phyloP scores from a whole-genome alignment of 1,284 basidiomycete species.

The Microbotryum silenes-acaulis region DNA sequence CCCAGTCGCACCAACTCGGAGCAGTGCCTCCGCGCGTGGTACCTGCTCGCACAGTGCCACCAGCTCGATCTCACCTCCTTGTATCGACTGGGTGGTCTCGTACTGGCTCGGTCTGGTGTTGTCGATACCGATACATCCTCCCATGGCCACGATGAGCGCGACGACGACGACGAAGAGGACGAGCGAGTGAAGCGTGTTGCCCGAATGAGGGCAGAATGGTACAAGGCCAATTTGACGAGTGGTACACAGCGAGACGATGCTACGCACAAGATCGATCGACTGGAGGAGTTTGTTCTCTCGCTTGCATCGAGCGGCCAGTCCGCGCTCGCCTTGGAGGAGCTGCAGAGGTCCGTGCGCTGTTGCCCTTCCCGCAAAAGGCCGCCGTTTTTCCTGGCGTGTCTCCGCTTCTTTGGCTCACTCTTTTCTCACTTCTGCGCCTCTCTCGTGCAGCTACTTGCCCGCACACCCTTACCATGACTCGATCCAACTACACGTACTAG shows the following conservation, averaged over 20 bases:
- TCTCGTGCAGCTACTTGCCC: slow-evolving; percentile 14
- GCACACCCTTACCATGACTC: slow-evolving; percentile 32
- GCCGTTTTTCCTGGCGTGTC: background rate
- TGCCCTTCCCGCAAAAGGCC: too few species aligned
- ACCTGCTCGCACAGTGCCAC: slow-evolving; percentile 14
- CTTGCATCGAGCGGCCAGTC: slow-evolving; percentile 17
- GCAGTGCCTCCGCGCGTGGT: slow-evolving; percentile 18
- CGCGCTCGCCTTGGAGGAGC: slow-evolving; percentile 27
- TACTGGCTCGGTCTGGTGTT: slow-evolving; percentile 12
- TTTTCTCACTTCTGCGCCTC: background rate
- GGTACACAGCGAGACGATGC: too few species aligned
- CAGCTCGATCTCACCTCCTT: slow-evolving; percentile 24
- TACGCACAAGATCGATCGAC: slow-evolving; percentile 12
- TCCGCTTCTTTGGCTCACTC: background rate
- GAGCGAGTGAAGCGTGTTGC: background rate
- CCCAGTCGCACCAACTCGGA: slow-evolving; percentile 11
- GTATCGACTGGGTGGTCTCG: slow-evolving; percentile 17
- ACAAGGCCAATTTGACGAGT: slow-evolving; percentile 3
- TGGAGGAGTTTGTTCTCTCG: slow-evolving; percentile 23
- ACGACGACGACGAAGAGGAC: slow-evolving; percentile 9
- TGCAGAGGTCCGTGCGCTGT: slow-evolving; percentile 19
- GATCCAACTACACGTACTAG: slow-evolving; percentile 26
- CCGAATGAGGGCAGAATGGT: slow-evolving; percentile 18
- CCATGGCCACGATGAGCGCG: background rate
- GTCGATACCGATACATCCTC: background rate